These are phyloP conservation scores for Epichloe elymi DNA, from an alignment of 2,329 filamentous ascomycete genomes.

Conservation along the genomic window DNA sequence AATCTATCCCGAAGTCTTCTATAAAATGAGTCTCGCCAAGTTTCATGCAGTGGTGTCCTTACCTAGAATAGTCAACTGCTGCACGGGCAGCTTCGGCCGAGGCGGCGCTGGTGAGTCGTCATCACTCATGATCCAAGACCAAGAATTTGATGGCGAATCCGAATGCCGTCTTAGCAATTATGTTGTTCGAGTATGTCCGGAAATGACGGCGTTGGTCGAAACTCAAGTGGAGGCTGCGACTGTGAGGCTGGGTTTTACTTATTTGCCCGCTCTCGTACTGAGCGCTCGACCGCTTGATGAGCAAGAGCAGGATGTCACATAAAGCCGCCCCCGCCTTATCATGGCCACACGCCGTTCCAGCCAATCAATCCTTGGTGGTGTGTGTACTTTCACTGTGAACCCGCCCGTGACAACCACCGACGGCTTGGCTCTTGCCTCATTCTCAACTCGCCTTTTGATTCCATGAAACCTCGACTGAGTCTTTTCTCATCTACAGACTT, in stretches of 20 bases:
- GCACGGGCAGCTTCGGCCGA: slow-evolving; percentile 53
- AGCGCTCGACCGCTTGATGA: too few species aligned
- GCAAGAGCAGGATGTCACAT: too few species aligned
- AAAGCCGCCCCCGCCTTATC: background rate
- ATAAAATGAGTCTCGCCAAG: background rate
- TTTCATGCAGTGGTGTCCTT: slow-evolving; percentile 19
- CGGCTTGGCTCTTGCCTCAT: background rate
- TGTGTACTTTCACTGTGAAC: background rate
- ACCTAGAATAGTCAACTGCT: slow-evolving; percentile 71
- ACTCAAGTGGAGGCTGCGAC: too few species aligned
- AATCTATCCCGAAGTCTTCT: background rate
- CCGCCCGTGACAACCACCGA: background rate
- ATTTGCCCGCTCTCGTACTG: too few species aligned
- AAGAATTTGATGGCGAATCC: background rate
- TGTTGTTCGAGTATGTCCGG: too few species aligned
- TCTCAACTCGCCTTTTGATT: background rate
- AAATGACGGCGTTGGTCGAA: too few species aligned
- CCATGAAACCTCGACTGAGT: background rate
- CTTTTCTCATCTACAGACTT: slow-evolving; percentile 4
- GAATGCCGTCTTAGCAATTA: too few species aligned
- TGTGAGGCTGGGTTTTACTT: too few species aligned
- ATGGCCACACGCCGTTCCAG: background rate
- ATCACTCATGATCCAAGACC: slow-evolving; percentile 2
- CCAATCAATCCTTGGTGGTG: background rate
- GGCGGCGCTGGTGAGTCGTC: slow-evolving; percentile 9